Percentiles rank a stretch among this genome's conserved stretches.
These are phyloP conservation scores for Dioscorea alata DNA, from an alignment of 106 monocot genomes.

Conservation along the genomic window DNA sequence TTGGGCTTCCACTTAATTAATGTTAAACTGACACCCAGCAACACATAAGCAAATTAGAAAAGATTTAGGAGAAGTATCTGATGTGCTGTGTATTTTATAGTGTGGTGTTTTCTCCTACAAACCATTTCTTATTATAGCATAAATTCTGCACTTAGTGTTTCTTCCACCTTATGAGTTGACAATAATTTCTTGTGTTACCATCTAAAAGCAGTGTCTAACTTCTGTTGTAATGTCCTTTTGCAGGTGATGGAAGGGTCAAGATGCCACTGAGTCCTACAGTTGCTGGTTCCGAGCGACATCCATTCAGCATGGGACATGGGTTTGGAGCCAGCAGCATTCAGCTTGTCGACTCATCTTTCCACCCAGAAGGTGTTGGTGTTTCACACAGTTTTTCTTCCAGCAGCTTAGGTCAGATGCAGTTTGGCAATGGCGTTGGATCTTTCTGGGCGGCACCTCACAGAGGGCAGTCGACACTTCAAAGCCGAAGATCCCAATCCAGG, in stretches of 20 bases:
- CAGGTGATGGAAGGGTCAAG: conserved; percentile 72
- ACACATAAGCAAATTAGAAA: too few species aligned
- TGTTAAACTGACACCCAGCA: too few species aligned
- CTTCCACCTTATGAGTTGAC: background rate
- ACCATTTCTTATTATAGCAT: too few species aligned
- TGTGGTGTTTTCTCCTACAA: too few species aligned
- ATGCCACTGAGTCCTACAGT: conserved; percentile 76
- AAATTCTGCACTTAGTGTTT: background rate
- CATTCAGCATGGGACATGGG: conserved; percentile 39
- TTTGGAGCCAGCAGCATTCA: conserved; percentile 40
- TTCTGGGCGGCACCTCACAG: conserved; percentile 52
- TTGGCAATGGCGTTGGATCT: conserved; percentile 47
- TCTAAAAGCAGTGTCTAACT: background rate
- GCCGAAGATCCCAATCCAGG: conserved; percentile 87
- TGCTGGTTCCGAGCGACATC: conserved; percentile 47
- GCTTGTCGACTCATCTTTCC: conserved; percentile 40
- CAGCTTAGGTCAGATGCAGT: conserved; percentile 75
- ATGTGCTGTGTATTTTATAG: too few species aligned
- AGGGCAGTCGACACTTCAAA: conserved; percentile 69
- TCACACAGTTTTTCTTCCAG: conserved; percentile 80
- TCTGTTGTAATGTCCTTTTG: conserved; percentile 3
- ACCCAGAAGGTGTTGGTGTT: conserved; percentile 26
- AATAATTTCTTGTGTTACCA: background rate
- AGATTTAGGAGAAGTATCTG: too few species aligned
- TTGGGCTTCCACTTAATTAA: too few species aligned